Evolutionary conservation across 306 rosid species (phyloP).

Genomic region (Begonia masoniana): DNA sequence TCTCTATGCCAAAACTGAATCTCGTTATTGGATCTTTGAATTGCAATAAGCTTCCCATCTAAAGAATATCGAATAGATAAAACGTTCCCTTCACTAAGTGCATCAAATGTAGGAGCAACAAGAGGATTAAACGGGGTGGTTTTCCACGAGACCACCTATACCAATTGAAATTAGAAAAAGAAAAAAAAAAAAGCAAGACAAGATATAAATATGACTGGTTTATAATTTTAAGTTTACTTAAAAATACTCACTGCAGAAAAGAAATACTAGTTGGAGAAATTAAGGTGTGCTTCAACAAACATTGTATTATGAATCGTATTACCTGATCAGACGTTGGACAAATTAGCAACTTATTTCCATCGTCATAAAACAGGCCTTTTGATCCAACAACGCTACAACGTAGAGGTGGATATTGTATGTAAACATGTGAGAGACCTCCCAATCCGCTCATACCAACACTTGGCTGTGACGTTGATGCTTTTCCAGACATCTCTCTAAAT

Average conservation of each 20-base stretch:
- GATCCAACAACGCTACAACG: conserved; percentile 54
- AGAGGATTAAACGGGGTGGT: conserved; percentile 59
- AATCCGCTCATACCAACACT: conserved; percentile 57
- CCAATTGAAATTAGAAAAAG: neutral
- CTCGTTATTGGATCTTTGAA: conserved; percentile 69
- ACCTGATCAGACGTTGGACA: conserved; percentile 80
- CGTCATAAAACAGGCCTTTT: conserved; percentile 74
- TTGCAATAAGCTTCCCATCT: conserved; percentile 63
- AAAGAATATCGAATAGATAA: conserved; percentile 74
- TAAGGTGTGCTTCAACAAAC: neutral
- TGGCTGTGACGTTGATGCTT: conserved; percentile 73
- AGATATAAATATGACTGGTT: too few species aligned
- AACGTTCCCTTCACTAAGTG: conserved; percentile 73
- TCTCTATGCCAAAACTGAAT: conserved; percentile 73
- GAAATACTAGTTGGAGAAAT: neutral
- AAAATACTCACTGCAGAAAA: too few species aligned
- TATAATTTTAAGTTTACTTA: too few species aligned
- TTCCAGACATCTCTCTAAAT: conserved; percentile 51
- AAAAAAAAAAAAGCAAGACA: too few species aligned
- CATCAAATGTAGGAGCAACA: conserved; percentile 46
- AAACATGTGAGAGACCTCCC: conserved; percentile 82
- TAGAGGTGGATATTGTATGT: conserved; percentile 66
- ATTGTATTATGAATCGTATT: conserved; percentile 4
- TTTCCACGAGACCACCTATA: conserved; percentile 87
- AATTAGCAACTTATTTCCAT: conserved; percentile 69